phyloP scores from a whole-genome alignment of 352 stramenopile genomes.

The Lagenidium giganteum region DNA sequence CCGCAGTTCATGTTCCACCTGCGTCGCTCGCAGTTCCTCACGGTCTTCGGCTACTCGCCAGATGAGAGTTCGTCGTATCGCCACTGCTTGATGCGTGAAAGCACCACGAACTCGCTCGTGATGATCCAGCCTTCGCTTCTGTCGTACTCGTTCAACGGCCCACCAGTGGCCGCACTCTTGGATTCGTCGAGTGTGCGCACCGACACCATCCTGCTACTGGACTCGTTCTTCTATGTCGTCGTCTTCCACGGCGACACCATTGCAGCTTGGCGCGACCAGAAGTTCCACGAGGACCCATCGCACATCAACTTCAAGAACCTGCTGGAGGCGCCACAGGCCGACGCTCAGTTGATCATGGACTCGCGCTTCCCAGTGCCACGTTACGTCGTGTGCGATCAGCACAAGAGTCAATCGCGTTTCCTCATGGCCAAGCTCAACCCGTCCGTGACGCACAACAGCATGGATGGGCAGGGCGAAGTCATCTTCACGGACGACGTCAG shows the following conservation, averaged over 20 bases:
- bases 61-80: conserved; percentile 98
- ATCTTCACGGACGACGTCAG: conserved; percentile 99
- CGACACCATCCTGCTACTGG: conserved; percentile 98
- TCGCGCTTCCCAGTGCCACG: conserved; percentile 97
- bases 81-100: conserved; percentile 93
- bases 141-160: conserved; percentile 95
- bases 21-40: conserved; percentile 98
- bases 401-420: conserved; percentile 99
- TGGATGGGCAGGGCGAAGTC: conserved; percentile 90
- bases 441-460: conserved; percentile 95
- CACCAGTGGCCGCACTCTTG: conserved; percentile 87
- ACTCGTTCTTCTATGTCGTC: conserved; percentile 99
- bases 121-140: conserved; percentile 99
- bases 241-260: conserved; percentile 99
- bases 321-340: conserved; percentile 95
- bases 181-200: conserved; percentile 91
- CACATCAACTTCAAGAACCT: conserved; percentile 99
- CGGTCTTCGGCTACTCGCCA: conserved; percentile 98
- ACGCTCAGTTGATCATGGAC: conserved; percentile 99
- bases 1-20: conserved; percentile 99
- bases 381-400: conserved; percentile 99
- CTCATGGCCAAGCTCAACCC: conserved; percentile 99
- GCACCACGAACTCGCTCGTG: conserved; percentile 97
- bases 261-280: conserved; percentile 97
- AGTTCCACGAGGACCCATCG: conserved; percentile 91